Evolutionary conservation across 2,329 filamentous ascomycete genomes (phyloP).

Genomic region (Metarhizium guizhouense): DNA sequence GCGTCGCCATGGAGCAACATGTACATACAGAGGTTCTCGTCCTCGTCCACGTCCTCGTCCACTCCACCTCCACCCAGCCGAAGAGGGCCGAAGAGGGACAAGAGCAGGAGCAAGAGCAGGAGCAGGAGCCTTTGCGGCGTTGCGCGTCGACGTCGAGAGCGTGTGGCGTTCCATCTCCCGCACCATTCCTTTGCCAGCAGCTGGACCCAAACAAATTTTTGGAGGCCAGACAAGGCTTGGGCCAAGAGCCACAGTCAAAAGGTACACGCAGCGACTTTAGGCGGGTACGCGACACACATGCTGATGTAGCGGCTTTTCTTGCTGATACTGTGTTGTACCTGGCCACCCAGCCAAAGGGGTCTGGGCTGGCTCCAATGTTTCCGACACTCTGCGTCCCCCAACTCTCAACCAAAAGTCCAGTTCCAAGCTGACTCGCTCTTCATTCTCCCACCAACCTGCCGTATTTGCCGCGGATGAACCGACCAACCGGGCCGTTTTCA

Average conservation of each 20-base stretch:
- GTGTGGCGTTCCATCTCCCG: conserved; percentile 3
- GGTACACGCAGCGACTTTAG: conserved; percentile 25
- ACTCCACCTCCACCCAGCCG: too few species aligned
- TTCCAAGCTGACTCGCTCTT: conserved; percentile 21
- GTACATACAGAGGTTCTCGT: neutral
- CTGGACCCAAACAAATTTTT: conserved; percentile 3
- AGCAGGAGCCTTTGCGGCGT: neutral
- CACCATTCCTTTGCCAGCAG: conserved; percentile 5
- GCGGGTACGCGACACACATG: conserved; percentile 28
- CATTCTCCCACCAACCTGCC: conserved; percentile 5
- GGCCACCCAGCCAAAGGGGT: conserved; percentile 2
- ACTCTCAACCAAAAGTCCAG: conserved; percentile 13
- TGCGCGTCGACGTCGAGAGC: neutral
- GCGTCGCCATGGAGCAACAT: too few species aligned
- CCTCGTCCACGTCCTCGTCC: too few species aligned
- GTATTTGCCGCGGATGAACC: neutral
- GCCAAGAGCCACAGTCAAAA: conserved; percentile 2
- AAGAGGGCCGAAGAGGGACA: too few species aligned
- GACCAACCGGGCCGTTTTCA: neutral
- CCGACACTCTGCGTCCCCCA: conserved; percentile 16
- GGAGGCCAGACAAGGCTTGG: neutral
- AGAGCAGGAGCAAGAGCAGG: neutral
- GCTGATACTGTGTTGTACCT: conserved; percentile 31
- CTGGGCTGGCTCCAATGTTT: conserved; percentile 1
- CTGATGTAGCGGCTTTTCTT: conserved; percentile 21